These are phyloP conservation scores for Thielaviopsis populi DNA, from an alignment of 2,329 filamentous ascomycete genomes.

Conservation along the genomic window DNA sequence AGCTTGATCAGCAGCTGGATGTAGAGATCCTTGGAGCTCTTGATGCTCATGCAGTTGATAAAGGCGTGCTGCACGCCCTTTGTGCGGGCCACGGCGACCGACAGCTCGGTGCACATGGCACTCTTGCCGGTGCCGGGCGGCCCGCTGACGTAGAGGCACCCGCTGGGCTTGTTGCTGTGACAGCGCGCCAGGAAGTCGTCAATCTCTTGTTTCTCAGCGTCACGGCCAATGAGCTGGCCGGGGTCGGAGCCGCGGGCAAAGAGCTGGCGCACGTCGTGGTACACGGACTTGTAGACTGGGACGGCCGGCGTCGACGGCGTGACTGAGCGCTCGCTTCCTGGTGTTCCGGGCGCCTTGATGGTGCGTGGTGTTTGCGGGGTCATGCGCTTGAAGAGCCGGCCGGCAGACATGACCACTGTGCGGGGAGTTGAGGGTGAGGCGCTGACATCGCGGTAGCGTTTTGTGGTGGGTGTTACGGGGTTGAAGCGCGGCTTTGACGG, in stretches of 20 bases:
- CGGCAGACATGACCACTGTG: constrained; percentile 65
- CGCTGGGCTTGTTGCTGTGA: constrained; percentile 44
- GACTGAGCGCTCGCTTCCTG: neutral
- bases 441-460: constrained; percentile 66
- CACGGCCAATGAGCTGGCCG: constrained; percentile 62
- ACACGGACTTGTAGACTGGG: constrained; percentile 42
- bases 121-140: constrained; percentile 96
- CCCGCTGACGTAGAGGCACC: constrained; percentile 88
- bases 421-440: constrained; percentile 63
- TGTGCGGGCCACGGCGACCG: constrained; percentile 39
- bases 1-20: constrained; percentile 59
- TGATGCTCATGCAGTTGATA: constrained; percentile 96
- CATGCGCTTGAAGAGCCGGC: constrained; percentile 59
- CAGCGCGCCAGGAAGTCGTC: constrained; percentile 52
- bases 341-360: constrained; percentile 6
- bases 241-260: constrained; percentile 70
- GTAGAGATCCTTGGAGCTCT: constrained; percentile 74
- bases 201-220: constrained; percentile 51
- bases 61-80: constrained; percentile 53
- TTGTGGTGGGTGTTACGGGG: constrained; percentile 55
- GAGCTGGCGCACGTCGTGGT: constrained; percentile 72
- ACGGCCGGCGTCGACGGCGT: neutral
- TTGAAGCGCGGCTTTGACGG: constrained; percentile 14
- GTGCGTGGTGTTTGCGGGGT: constrained; percentile 54
- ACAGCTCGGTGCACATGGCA: constrained; percentile 74